Conservation (phyloP, 2,329 filamentous ascomycete genomes). For the Xylariaceae sp. region DNA sequence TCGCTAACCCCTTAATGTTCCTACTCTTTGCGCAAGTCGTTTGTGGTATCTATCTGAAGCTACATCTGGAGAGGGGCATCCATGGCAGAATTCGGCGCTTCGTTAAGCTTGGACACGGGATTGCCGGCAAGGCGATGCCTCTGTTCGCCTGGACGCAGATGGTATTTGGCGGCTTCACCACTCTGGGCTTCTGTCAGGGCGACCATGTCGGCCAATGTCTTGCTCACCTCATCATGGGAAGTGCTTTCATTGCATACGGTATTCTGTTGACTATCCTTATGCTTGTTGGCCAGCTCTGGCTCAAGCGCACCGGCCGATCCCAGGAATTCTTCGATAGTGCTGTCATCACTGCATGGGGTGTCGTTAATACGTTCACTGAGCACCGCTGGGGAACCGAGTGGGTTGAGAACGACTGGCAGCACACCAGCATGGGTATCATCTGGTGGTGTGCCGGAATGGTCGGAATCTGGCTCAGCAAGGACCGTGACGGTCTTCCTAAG, state of each 20-base stretch:
- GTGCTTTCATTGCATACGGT: constrained; percentile 91
- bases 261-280: constrained; percentile 81
- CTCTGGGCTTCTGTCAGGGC: constrained; percentile 84
- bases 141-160: constrained; percentile 88
- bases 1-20: constrained; percentile 75
- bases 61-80: constrained; percentile 82
- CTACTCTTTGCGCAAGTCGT: constrained; percentile 71
- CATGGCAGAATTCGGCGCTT: constrained; percentile 70
- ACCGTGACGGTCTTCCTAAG: constrained; percentile 77
- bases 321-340: constrained; percentile 96
- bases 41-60: constrained; percentile 78
- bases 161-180: constrained; percentile 89
- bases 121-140: constrained; percentile 84
- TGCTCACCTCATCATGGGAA: constrained; percentile 98
- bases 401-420: constrained; percentile 92
- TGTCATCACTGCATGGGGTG: constrained; percentile 91
- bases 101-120: constrained; percentile 67
- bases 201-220: constrained; percentile 90
- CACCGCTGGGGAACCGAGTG: constrained; percentile 87
- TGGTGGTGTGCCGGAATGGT: constrained; percentile 95
- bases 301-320: constrained; percentile 74
- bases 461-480: constrained; percentile 86
- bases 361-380: constrained; percentile 97
- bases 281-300: constrained; percentile 81
- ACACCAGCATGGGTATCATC: constrained; percentile 98